Evolutionary conservation across 345 rosid species (phyloP).

Genomic region (Salix koriyanagi): DNA sequence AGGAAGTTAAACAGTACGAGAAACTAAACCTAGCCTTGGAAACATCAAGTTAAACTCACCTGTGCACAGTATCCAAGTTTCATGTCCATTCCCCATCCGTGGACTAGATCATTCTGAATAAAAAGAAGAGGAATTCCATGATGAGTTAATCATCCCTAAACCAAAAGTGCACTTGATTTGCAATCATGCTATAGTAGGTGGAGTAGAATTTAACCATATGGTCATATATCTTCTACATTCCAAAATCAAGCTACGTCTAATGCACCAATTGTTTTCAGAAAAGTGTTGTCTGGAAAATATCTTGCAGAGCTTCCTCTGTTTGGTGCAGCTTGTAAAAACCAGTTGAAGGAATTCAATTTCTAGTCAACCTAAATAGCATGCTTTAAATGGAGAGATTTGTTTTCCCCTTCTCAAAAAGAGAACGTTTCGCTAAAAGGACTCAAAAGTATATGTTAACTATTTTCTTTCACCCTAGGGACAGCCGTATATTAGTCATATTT

Average conservation of each 20-base stretch:
- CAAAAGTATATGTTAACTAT: too few relatives aligned
- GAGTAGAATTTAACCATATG: not conserved
- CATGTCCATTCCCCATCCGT: conserved; percentile 99
- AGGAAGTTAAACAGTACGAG: not conserved
- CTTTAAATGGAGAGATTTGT: too few relatives aligned
- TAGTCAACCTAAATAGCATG: too few relatives aligned
- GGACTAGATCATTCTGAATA: conserved; percentile 87
- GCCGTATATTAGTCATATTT: too few relatives aligned
- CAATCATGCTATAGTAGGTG: not conserved
- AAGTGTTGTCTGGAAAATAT: not conserved
- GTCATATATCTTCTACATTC: not conserved
- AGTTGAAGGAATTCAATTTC: not conserved
- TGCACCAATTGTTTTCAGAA: not conserved
- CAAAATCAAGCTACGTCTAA: not conserved
- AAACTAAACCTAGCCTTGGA: not conserved
- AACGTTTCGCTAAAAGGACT: too few relatives aligned
- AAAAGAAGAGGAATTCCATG: not conserved
- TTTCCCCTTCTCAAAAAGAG: too few relatives aligned
- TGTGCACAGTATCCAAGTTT: conserved; percentile 98
- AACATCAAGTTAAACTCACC: conserved; percentile 35
- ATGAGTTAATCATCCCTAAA: not conserved
- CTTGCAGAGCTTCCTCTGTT: too few relatives aligned
- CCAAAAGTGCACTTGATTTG: not conserved
- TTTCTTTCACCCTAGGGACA: too few relatives aligned
- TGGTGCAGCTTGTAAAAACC: not conserved